phyloP scores from a whole-genome alignment of 768 basidiomycete genomes.

The Psilocybe cubensis region DNA sequence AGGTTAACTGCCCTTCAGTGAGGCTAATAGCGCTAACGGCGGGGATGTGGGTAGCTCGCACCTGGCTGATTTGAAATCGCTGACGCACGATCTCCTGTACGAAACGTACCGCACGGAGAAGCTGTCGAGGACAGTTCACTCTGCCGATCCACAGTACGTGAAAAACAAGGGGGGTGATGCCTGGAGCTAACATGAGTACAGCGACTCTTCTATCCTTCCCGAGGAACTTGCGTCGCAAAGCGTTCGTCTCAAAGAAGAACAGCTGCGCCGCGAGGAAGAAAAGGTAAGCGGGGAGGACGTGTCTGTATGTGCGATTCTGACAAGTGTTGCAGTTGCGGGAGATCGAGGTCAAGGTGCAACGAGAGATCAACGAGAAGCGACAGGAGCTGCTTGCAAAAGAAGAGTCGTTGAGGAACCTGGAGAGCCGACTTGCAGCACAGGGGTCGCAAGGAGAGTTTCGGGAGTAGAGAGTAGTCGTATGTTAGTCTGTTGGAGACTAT shows the following conservation, averaged over 20 bases:
- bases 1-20: conserved; percentile 23
- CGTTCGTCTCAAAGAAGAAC: conserved; percentile 98
- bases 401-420: conserved; percentile 89
- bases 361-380: conserved; percentile 97
- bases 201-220: conserved; percentile 89
- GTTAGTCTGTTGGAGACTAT: conserved; percentile 7
- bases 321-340: conserved; percentile 74
- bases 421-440: conserved; percentile 89
- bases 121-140: conserved; percentile 85
- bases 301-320: background rate
- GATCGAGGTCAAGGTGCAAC: conserved; percentile 96
- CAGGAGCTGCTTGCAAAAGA: conserved; percentile 97
- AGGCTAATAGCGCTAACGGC: conserved; percentile 3
- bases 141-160: conserved; percentile 72
- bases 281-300: conserved; percentile 54
- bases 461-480: conserved; percentile 45
- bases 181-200: conserved; percentile 35
- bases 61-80: conserved; percentile 89
- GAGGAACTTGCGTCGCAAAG: conserved; percentile 97
- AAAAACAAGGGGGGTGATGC: background rate
- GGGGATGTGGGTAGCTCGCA: conserved; percentile 70
- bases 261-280: conserved; percentile 95
- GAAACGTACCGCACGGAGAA: conserved; percentile 99
- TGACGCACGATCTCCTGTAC: conserved; percentile 93
- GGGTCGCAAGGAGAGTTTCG: conserved; percentile 82